These are phyloP conservation scores for Phalaenopsis hybrid DNA, from an alignment of 116 monocot genomes.

Conservation along the genomic window DNA sequence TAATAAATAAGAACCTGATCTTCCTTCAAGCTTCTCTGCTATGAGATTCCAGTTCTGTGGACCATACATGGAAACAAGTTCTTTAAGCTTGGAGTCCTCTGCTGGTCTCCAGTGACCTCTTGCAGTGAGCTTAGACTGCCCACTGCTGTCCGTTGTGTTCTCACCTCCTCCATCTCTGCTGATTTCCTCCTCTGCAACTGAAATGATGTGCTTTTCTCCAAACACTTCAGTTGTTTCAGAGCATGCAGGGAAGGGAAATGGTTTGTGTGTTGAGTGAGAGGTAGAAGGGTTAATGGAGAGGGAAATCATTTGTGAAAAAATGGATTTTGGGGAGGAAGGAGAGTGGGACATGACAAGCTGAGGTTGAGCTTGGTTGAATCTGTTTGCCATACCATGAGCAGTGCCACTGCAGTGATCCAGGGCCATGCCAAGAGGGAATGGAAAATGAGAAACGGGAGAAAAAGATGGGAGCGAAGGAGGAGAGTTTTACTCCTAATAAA, in stretches of 20 bases:
- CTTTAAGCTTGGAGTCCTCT: slow-evolving; percentile 83
- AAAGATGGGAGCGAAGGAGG: background rate
- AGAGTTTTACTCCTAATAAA: background rate
- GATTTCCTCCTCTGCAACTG: slow-evolving; percentile 11
- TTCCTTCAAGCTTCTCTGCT: slow-evolving; percentile 80
- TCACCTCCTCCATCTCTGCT: slow-evolving; percentile 16
- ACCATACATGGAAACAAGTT: slow-evolving; percentile 70
- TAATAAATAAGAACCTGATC: slow-evolving; percentile 50
- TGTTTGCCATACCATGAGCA: background rate
- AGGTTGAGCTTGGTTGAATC: slow-evolving; percentile 1
- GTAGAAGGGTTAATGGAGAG: slow-evolving; percentile 5
- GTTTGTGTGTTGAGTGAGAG: background rate
- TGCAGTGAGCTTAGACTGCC: slow-evolving; percentile 56
- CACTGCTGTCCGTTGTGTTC: slow-evolving; percentile 21
- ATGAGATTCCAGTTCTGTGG: slow-evolving; percentile 98
- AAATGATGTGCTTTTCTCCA: background rate
- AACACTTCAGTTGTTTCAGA: background rate
- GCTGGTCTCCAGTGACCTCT: slow-evolving; percentile 93
- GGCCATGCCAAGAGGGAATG: background rate
- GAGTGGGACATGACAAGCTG: background rate
- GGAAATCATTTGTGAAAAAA: slow-evolving; percentile 6
- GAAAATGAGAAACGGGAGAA: background rate
- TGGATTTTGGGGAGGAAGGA: slow-evolving; percentile 3
- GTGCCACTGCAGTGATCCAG: background rate
- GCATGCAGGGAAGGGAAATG: background rate